Evolutionary conservation across 768 basidiomycete species (phyloP).

Genomic region (Agaricus sinodeliciosus): DNA sequence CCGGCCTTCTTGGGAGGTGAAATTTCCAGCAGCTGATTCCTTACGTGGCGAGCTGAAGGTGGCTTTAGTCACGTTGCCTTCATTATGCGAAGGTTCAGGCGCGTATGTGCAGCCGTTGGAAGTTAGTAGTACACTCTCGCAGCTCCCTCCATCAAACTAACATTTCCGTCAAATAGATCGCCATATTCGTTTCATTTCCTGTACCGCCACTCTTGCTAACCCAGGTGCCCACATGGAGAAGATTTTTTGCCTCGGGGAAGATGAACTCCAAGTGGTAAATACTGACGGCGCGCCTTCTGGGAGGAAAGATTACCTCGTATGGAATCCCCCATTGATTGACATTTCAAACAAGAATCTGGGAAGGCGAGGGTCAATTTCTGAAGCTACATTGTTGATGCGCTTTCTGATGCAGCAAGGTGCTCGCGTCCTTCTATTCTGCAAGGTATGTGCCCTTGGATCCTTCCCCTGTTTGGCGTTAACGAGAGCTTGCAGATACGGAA

Average conservation of each 20-base stretch:
- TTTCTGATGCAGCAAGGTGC: slow-evolving; percentile 80
- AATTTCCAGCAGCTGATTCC: not conserved
- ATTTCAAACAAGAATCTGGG: slow-evolving; percentile 46
- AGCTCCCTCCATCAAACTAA: not conserved
- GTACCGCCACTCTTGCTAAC: slow-evolving; percentile 82
- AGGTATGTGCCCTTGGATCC: slow-evolving; percentile 32
- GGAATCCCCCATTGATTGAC: slow-evolving; percentile 63
- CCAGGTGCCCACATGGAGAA: slow-evolving; percentile 70
- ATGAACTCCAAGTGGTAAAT: slow-evolving; percentile 61
- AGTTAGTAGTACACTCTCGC: slow-evolving; percentile 37
- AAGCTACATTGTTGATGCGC: slow-evolving; percentile 68
- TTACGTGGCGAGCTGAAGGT: not conserved
- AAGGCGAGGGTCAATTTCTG: slow-evolving; percentile 49
- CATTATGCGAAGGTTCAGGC: slow-evolving; percentile 67
- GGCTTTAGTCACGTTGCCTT: slow-evolving; percentile 67
- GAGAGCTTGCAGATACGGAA: slow-evolving; percentile 56
- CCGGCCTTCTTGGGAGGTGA: slow-evolving; percentile 74
- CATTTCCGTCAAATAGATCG: slow-evolving; percentile 34
- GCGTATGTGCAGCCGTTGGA: slow-evolving; percentile 71
- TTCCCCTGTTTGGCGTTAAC: not conserved
- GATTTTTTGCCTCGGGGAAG: slow-evolving; percentile 59
- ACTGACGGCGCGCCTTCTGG: slow-evolving; percentile 83
- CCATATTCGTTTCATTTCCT: slow-evolving; percentile 64
- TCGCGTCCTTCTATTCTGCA: slow-evolving; percentile 84
- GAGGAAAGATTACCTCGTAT: slow-evolving; percentile 72